Evolutionary conservation across 768 basidiomycete species (phyloP), one percentile per base, ranked within the genome.

Genomic region (Cystofilobasidium bisporidii): DNA sequence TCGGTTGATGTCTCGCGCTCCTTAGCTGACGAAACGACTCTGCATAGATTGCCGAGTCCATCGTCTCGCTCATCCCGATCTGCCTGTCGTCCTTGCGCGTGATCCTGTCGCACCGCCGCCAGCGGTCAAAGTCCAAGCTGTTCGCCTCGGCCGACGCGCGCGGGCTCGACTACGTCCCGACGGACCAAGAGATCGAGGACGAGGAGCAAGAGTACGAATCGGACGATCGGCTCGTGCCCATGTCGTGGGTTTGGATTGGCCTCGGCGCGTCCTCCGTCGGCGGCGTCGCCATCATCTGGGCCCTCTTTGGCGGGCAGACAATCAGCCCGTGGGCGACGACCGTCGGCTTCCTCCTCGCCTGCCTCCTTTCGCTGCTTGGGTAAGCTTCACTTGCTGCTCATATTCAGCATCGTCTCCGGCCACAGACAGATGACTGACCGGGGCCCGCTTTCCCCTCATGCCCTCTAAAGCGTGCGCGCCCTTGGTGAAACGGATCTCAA

Each of bases 291-390:
- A 78, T 94, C 24, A 89, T 98, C 0, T 92, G 90, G 87, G 58
- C 83, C 3, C 86, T 97, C 17, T 98, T 98, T 74, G 92, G 93
- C 1, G 77, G 85, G 67, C 87, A 94, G 67, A 91, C 90, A 3
- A 96, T 97, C 75, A 87, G 87, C 72, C 89, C 91, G 38, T 97
- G 93, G 93, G 94, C 94, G 4, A 96, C 90, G 0, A 74, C 91
- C 30, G 78, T 93, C 41, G 91, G 90, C 17, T 89, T 91, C 72
- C 78, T 85, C 3, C 79, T 93, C 69, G 93, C 92, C 22, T 86
- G 86, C 64, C 77, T 93, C 72, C 78, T 98, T 72, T 89, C 89
- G 73, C 80, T 98, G 58, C 84, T 97, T 60, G 94, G 92, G 90
- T 89, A 66, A n/a, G n/a, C n/a, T n/a, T n/a, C 58, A 85, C 77